Percentiles rank a stretch among this genome's conserved stretches.
These are phyloP conservation scores for Adansonia digitata DNA, from an alignment of 345 rosid species.

Conservation along the genomic window DNA sequence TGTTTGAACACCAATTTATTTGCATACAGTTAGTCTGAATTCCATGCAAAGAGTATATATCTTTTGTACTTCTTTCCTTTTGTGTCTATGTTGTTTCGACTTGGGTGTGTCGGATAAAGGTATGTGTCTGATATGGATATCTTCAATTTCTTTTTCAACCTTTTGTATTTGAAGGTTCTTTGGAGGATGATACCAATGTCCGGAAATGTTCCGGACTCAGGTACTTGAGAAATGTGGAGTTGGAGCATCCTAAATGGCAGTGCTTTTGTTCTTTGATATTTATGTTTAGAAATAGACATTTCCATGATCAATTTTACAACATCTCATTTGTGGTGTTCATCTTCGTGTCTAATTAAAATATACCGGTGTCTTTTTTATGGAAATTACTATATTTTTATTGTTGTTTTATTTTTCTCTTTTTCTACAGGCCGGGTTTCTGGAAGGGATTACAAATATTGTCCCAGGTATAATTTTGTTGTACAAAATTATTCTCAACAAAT, in stretches of 20 bases:
- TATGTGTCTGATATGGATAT: no score
- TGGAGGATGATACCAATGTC: no score
- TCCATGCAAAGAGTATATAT: not conserved
- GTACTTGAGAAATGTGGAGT: no score
- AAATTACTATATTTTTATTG: no score
- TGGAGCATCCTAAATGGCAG: no score
- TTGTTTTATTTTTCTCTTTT: no score
- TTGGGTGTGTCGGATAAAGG: no score
- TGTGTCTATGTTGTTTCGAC: not conserved
- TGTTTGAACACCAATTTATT: not conserved
- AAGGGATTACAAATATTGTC: slow-evolving; percentile 80
- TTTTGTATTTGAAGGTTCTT: no score
- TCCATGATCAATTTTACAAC: not conserved
- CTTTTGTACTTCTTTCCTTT: not conserved
- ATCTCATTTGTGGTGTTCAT: not conserved
- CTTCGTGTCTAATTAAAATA: not conserved
- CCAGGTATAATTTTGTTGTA: slow-evolving; percentile 48
- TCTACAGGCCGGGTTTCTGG: slow-evolving; percentile 81
- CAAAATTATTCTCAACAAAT: no score
- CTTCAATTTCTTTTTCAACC: no score
- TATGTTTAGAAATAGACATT: not conserved
- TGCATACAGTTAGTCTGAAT: not conserved
- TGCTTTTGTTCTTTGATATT: not conserved
- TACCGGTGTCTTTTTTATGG: not conserved
- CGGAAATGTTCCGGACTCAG: no score